Evolutionary conservation across 2,329 filamentous ascomycete genomes (phyloP).

Genomic region (Scedosporium aurantiacum): DNA sequence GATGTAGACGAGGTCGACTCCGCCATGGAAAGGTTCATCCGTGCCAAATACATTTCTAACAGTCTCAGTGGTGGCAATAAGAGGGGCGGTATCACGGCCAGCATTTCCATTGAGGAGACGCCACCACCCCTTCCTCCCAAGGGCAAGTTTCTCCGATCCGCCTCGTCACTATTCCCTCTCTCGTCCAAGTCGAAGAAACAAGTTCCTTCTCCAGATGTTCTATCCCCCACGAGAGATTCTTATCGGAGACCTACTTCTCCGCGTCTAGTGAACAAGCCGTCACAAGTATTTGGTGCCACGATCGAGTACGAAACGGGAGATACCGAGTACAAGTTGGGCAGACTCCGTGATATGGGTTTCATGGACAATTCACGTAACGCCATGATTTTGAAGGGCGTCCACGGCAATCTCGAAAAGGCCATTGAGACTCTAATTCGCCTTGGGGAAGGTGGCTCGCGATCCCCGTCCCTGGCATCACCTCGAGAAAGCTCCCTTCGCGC

Average conservation of each 20-base stretch:
- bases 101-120: slow-evolving; percentile 42
- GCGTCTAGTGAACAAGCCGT: slow-evolving; percentile 49
- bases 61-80: slow-evolving; percentile 11
- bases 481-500: slow-evolving; percentile 36
- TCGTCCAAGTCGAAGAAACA: slow-evolving; percentile 51
- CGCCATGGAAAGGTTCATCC: slow-evolving; percentile 89
- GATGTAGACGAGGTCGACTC: slow-evolving; percentile 89
- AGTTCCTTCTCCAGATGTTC: slow-evolving; percentile 19
- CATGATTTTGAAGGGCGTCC: slow-evolving; percentile 68
- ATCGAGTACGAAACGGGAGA: slow-evolving; percentile 47
- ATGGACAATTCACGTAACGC: slow-evolving; percentile 70
- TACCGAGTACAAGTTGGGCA: slow-evolving; percentile 64
- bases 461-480: slow-evolving; percentile 27
- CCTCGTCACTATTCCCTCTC: slow-evolving; percentile 57
- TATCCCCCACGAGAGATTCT: slow-evolving; percentile 4
- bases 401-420: slow-evolving; percentile 75
- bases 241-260: slow-evolving; percentile 22
- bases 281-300: slow-evolving; percentile 58
- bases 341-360: slow-evolving; percentile 86
- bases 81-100: slow-evolving; percentile 33
- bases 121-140: slow-evolving; percentile 53
- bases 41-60: slow-evolving; percentile 77
- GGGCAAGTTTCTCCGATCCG: slow-evolving; percentile 48
- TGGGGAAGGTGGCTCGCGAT: slow-evolving; percentile 53
- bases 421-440: slow-evolving; percentile 76